Evolutionary conservation across 331 rosid species (phyloP).

Genomic region (Quercus tomentella): DNA sequence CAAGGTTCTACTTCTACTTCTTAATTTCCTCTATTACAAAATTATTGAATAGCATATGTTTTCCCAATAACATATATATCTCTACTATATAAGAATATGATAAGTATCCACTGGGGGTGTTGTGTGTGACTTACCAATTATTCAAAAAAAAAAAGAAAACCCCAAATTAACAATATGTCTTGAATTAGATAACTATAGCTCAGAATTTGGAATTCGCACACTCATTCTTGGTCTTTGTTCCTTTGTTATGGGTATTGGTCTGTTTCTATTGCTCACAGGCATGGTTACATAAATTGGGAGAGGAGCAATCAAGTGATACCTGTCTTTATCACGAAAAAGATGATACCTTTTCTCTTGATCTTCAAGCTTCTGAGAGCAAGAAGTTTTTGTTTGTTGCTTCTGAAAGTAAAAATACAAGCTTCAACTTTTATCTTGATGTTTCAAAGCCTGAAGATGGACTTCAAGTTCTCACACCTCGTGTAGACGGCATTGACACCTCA

Average conservation of each 20-base stretch:
- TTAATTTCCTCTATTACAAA: background rate
- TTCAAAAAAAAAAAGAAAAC: too few species aligned
- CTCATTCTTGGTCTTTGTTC: background rate
- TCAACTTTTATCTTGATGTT: conserved; percentile 87
- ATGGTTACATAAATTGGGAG: conserved; percentile 77
- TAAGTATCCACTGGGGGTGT: too few species aligned
- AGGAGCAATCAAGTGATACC: conserved; percentile 66
- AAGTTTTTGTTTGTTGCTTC: conserved; percentile 78
- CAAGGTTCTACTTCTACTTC: conserved; percentile 42
- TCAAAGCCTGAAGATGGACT: conserved; percentile 73
- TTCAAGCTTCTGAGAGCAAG: conserved; percentile 80
- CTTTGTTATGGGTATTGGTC: background rate
- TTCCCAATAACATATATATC: too few species aligned
- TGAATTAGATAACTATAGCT: background rate
- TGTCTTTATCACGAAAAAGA: conserved; percentile 80
- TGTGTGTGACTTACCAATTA: too few species aligned
- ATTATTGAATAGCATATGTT: too few species aligned
- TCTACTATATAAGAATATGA: too few species aligned
- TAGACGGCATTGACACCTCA: conserved; percentile 69
- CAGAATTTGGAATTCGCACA: too few species aligned
- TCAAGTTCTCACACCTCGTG: conserved; percentile 67
- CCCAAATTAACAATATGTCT: too few species aligned
- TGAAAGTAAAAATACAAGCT: conserved; percentile 77
- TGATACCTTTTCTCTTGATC: conserved; percentile 71
- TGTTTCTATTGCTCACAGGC: conserved; percentile 37